A percentile compares a stretch with the other conserved stretches of the same genome.
Conservation (phyloP, 176 grass and related monocot genomes). For the Aegilops longissima region DNA sequence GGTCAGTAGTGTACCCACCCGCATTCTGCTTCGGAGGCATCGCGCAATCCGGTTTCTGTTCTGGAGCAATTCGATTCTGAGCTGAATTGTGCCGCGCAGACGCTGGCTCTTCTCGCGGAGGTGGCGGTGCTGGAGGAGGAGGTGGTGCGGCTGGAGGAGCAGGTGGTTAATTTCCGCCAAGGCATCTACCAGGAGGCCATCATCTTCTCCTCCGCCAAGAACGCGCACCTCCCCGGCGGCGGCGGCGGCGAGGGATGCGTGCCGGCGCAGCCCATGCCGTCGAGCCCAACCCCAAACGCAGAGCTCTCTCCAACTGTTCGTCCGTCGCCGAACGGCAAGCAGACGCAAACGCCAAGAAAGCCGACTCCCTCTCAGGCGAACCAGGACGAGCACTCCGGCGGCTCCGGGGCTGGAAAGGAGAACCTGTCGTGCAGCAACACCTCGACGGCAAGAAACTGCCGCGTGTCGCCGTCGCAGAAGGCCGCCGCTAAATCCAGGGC, state of each 20-base stretch:
- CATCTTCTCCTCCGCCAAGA: slow-evolving; percentile 58
- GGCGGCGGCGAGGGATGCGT: neutral
- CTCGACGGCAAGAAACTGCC: slow-evolving; percentile 35
- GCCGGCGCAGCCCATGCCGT: slow-evolving; percentile 34
- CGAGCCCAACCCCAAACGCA: slow-evolving; percentile 17
- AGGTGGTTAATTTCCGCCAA: slow-evolving; percentile 95
- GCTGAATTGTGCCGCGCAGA: slow-evolving; percentile 34
- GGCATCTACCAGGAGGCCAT: slow-evolving; percentile 95
- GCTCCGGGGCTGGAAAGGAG: slow-evolving; percentile 56
- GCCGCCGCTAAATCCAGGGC: slow-evolving; percentile 29
- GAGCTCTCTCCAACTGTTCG: slow-evolving; percentile 25
- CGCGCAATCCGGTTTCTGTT: neutral
- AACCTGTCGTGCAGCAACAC: slow-evolving; percentile 61
- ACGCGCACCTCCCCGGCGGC: slow-evolving; percentile 14
- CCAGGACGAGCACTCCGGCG: slow-evolving; percentile 26
- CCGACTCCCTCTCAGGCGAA: neutral
- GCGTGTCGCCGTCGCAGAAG: slow-evolving; percentile 51
- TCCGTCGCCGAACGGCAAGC: slow-evolving; percentile 38
- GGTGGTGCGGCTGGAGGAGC: slow-evolving; percentile 92
- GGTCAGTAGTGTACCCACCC: slow-evolving; percentile 28
- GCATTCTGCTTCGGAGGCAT: neutral
- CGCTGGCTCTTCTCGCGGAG: slow-evolving; percentile 89
- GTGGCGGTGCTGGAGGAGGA: slow-evolving; percentile 97
- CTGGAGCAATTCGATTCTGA: neutral
- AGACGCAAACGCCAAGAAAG: slow-evolving; percentile 42